Evolutionary conservation across 2,329 filamentous ascomycete species (phyloP).

Genomic region (Colletotrichum sp.): DNA sequence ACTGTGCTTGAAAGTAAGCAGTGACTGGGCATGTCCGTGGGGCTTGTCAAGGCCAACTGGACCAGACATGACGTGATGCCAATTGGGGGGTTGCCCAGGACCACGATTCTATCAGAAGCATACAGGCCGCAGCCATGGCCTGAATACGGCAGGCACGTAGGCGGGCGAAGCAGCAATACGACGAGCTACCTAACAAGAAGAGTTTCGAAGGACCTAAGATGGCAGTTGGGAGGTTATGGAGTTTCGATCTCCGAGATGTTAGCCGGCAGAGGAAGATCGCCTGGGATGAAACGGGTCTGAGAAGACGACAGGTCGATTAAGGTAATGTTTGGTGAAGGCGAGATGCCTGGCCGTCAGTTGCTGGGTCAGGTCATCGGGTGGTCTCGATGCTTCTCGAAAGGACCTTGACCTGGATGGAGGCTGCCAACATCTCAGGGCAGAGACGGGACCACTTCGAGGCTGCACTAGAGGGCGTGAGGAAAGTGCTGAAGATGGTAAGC

Average conservation of each 20-base stretch:
- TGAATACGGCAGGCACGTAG: neutral
- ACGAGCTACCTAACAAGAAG: neutral
- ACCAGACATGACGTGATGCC: neutral
- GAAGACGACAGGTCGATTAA: neutral
- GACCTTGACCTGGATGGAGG: neutral
- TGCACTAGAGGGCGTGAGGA: neutral
- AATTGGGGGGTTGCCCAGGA: neutral
- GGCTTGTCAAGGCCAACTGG: neutral
- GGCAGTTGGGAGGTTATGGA: neutral
- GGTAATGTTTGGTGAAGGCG: neutral
- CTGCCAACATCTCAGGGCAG: neutral
- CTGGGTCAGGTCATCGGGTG: neutral
- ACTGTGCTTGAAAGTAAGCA: neutral
- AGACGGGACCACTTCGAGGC: neutral
- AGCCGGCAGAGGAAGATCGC: neutral
- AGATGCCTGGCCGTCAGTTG: neutral
- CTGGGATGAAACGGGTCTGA: conserved; percentile 15
- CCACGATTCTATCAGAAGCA: neutral
- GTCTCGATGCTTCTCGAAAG: neutral
- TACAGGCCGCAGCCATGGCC: neutral
- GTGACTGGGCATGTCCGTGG: neutral
- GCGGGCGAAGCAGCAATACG: neutral
- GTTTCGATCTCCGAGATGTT: conserved; percentile 1
- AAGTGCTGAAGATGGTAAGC: conserved; percentile 5
- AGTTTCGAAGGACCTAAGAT: conserved; percentile 1